Base-by-base conservation (phyloP, 257 asterid genomes). In the Buddleja alternifolia region DNA sequence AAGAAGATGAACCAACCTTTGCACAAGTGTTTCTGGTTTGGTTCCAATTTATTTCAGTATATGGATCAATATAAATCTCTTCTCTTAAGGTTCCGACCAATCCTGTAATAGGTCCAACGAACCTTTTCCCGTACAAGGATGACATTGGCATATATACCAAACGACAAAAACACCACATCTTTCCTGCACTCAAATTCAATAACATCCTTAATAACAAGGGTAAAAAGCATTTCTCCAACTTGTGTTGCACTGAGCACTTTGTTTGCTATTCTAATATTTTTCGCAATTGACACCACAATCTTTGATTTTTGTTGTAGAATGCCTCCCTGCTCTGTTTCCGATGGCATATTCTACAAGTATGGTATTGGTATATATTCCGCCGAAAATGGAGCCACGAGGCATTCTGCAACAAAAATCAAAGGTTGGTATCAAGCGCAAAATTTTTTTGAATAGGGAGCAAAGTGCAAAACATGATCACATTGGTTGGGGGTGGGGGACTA, bases 71-170 rank as follows among this genome's bases (percentile, higher is more conserved):
- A 16, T 73, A 73, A 19, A 80, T 16, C 62, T 80, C 81, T 17
- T 76, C 60, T 57, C 81, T 59, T 24, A 80, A 64, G 12, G 69
- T 60, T 53, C 41, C 14, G 16, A 73, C 60, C 8, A 76, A 51
- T 29, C 69, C 68, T 29, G 79, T 80, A 37, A 72, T 69, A n/a
- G 77, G 81, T 3, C 79, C 81, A 0, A 80, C 84, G 12, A 80
- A 80, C 20, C 71, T 63, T 40, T 76, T 76, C 10, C 81, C 84
- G 46, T 80, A 80, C 37, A 80, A 62, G 67, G 75, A 80, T n/a
- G 84, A 71, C 84, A 80, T 80, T 7, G 81, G 84, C 78, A 75
- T 63, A 66, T 67, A 75, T 12, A 69, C 76, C 75, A 75, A 63
- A 42, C 84, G 72, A 62, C 76, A 72, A 41, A 72, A 80, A 14